Conservation (phyloP, 2,329 filamentous ascomycete species). For the Escovopsis weberi region DNA sequence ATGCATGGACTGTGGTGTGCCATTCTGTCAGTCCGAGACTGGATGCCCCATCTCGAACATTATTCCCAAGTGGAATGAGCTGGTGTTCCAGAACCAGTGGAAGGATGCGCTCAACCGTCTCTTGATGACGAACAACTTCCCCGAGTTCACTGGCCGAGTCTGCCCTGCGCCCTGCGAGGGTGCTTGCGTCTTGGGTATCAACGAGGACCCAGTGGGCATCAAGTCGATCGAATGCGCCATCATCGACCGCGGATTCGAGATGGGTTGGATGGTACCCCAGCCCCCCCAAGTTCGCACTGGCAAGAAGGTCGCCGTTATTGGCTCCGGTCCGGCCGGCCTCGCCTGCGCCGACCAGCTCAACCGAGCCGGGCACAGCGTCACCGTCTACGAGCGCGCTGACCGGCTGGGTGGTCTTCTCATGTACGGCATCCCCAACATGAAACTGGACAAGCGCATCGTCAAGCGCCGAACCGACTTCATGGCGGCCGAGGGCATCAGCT, state of each 20-base stretch:
- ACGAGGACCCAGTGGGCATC: slow-evolving; percentile 92
- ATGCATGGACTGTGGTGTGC: slow-evolving; percentile 98
- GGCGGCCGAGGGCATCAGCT: slow-evolving; percentile 73
- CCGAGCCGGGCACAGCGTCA: slow-evolving; percentile 76
- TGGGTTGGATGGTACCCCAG: slow-evolving; percentile 89
- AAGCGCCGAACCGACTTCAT: slow-evolving; percentile 93
- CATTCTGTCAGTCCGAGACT: slow-evolving; percentile 93
- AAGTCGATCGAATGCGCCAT: slow-evolving; percentile 98
- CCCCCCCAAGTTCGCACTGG: slow-evolving; percentile 70
- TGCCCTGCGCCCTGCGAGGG: slow-evolving; percentile 95
- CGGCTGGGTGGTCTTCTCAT: slow-evolving; percentile 84
- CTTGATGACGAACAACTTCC: slow-evolving; percentile 96
- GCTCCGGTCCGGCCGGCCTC: slow-evolving; percentile 83
- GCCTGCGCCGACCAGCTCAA: slow-evolving; percentile 89
- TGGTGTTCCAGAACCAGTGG: slow-evolving; percentile 69
- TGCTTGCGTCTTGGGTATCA: slow-evolving; percentile 90
- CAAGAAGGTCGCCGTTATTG: slow-evolving; percentile 79
- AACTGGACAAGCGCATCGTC: slow-evolving; percentile 94
- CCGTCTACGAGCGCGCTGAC: slow-evolving; percentile 85
- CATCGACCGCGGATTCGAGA: slow-evolving; percentile 93
- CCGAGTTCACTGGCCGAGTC: slow-evolving; percentile 92
- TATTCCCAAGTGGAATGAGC: slow-evolving; percentile 91
- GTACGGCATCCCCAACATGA: slow-evolving; percentile 99
- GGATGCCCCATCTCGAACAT: slow-evolving; percentile 96
- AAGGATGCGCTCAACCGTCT: slow-evolving; percentile 80